Conservation (phyloP, 2,329 filamentous ascomycete species). For the Fusarium floridanum region DNA sequence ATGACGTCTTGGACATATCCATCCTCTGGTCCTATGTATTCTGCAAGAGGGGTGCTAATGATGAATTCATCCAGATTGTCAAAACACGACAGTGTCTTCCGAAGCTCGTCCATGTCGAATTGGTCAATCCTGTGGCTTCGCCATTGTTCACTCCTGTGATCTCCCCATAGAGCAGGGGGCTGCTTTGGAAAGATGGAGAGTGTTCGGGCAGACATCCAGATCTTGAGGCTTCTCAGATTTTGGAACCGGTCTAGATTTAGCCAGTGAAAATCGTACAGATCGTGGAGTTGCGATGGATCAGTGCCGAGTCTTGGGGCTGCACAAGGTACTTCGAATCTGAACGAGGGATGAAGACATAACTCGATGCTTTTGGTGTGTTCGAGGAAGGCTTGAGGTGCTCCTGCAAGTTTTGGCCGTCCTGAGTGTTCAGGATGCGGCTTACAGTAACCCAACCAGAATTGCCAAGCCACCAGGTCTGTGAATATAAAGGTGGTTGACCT, state of each 20-base stretch:
- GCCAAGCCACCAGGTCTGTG: background rate
- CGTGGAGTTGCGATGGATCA: background rate
- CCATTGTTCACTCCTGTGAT: background rate
- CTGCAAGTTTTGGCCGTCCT: background rate
- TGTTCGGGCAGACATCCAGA: slow-evolving; percentile 5
- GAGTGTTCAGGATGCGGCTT: background rate
- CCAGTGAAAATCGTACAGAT: slow-evolving; percentile 7
- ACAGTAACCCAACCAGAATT: background rate
- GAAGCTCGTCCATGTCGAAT: background rate
- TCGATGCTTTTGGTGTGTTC: background rate
- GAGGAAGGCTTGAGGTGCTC: background rate
- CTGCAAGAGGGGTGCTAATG: background rate
- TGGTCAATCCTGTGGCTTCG: background rate
- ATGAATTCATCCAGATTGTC: background rate
- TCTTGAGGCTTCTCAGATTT: slow-evolving; percentile 7
- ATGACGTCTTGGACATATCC: background rate
- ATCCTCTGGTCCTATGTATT: background rate
- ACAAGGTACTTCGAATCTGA: background rate
- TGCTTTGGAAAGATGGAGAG: background rate
- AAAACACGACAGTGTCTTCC: background rate
- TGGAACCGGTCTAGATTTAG: background rate
- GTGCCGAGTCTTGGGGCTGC: background rate
- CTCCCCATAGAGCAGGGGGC: fast-evolving
- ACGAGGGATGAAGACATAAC: background rate
- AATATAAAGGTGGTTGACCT: slow-evolving; percentile 1